Evolutionary conservation across 371 early-diverging fungal genomes (phyloP), one percentile per base, ranked within the genome.

Genomic region (Capillidium rhysosporum): DNA sequence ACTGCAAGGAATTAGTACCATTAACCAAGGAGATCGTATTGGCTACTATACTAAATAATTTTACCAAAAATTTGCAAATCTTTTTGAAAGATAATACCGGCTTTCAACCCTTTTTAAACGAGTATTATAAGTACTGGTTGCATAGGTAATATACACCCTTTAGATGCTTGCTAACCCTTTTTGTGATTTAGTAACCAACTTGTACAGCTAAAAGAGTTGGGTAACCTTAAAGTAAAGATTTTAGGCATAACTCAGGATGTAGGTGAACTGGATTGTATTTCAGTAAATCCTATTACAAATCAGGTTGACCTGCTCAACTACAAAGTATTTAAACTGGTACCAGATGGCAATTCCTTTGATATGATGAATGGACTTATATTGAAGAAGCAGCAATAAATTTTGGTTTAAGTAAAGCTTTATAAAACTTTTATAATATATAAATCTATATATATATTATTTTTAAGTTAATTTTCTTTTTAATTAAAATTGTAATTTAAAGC

Each of bases 271-370:
- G 65, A 72, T 46, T 84, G 86, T 3, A 70, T 77, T 28, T 75
- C 72, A 8, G 57, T 77, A 0, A 69, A 69, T 52, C 69, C 70
- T 0, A 51, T 57, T 12, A 59, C 55, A 0, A 40, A 56, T 4
- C 56, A 63, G 21, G 43, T 62, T 4, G 26, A 39, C 16, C 64
- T 68, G 5, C 68, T 43, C 16, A 40, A 18, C 10, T 51, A 65
- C 1, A 64, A 72, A 26, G 64, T 69, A 16, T 76, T 74, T 58
- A 70, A 76, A 3, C 69, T 96, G 45, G 86, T 89, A 62, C 96
- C 96, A 1, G 94, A 92, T 59, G 94, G 94, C 9, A 94, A 94
- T 61, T 80, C 84, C 24, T 96, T 96, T 63, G 96, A 96, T 62
- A 90, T 94, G 89, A 69, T 93, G 65, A 77, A 80, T 46, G 89